Evolutionary conservation across 1,284 basidiomycete species (phyloP), one percentile per base, ranked within the genome.

Genomic region (Malassezia restricta): DNA sequence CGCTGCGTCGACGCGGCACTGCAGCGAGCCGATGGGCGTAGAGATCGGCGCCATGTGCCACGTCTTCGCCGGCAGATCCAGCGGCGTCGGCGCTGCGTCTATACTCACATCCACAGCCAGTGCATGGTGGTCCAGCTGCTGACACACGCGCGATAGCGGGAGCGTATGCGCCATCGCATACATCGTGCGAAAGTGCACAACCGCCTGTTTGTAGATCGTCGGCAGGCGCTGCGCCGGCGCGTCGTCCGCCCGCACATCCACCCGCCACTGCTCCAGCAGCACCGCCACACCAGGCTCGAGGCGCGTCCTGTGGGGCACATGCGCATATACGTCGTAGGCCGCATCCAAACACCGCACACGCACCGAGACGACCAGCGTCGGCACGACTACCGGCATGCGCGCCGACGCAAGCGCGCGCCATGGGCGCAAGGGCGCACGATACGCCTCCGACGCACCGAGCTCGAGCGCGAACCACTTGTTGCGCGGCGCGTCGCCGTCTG

Each of bases 141-240:
- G 47, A 15, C 31, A 32, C 7, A 55, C 14, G n/a, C 20, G 30
- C 6, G 28, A 14, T 12, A 47, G 28, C 1, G 53, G 53, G 15
- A 55, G 41, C 17, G 39, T 37, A n/a, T 42, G 48, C 33, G 53
- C 39, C 17, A 55, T 43, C 9, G 53, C 35, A 27, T 50, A 55
- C 24, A 55, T 43, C 8, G 49, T 46, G 44, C 53, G 53, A 14
- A 55, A 55, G 32, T 55, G 53, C 29, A 50, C 53, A n/a, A 55
- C 46, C 14, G 47, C 53, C 11, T 44, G 47, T 42, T 55, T 55
- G 48, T 55, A 55, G 29, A 55, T 39, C 17, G 43, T 42, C 2
- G 53, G 53, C 11, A 55, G 43, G 8, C 47, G 43, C n/a, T 46
- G 30, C 6, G 43, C 43, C 6, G 24, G 11, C 20, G 17, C 47